phyloP scores from a whole-genome alignment of 2,329 filamentous ascomycete genomes.

The Whalleya microplaca region DNA sequence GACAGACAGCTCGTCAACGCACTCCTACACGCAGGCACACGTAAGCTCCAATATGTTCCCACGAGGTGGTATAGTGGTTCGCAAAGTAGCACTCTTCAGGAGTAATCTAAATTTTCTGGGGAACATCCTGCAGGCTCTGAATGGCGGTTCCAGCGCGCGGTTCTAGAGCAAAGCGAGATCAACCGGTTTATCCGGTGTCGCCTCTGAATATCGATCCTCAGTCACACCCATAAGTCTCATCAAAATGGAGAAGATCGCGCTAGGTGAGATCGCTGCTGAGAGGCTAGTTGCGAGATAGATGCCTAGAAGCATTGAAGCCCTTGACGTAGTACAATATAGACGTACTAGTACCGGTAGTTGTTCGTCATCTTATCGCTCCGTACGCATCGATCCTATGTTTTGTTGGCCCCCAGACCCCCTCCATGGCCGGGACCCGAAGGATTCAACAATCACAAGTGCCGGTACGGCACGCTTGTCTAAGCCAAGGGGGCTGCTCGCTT shows the following conservation, averaged over 20 bases:
- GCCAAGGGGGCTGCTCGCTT: constrained; percentile 3
- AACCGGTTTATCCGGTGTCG: constrained; percentile 25
- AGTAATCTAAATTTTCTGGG: constrained; percentile 23
- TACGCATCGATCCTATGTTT: background rate
- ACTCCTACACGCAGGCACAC: constrained; percentile 15
- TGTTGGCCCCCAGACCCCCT: background rate
- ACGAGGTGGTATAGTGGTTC: constrained; percentile 17
- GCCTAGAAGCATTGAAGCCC: background rate
- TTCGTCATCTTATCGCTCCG: background rate
- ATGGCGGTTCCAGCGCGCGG: constrained; percentile 17
- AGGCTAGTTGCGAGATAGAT: background rate
- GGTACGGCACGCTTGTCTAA: background rate
- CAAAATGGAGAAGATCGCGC: background rate
- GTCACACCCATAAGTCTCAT: background rate
- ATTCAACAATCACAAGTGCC: background rate
- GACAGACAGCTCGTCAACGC: background rate
- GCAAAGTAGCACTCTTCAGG: constrained; percentile 14
- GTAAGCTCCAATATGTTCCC: constrained; percentile 28
- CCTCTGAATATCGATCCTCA: constrained; percentile 4
- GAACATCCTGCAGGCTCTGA: constrained; percentile 13
- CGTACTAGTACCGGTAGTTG: no score
- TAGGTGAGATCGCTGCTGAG: no score
- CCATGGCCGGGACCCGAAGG: background rate
- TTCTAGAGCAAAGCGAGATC: constrained; percentile 17
- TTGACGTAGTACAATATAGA: background rate